A percentile compares a stretch with the other conserved stretches of the same genome.
Evolutionary conservation across 169 alveolate species (phyloP).

Genomic region (Perkinsus chesapeaki): DNA sequence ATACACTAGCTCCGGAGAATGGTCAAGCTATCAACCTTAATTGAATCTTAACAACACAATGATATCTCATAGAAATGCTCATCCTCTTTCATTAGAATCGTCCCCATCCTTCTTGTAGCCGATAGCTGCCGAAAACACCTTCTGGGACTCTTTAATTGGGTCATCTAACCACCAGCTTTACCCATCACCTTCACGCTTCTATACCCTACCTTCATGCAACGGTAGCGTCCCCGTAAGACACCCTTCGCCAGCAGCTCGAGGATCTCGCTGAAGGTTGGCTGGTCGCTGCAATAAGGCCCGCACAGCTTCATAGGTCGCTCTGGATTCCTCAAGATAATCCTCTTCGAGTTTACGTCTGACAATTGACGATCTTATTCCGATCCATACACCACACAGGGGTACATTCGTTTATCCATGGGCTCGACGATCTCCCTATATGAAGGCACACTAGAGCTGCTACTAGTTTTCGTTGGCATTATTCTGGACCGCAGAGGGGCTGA

Average conservation of each 20-base stretch:
- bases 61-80: neutral
- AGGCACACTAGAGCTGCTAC: neutral
- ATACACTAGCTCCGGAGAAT: too few species aligned
- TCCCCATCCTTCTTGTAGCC: neutral
- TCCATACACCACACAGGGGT: neutral
- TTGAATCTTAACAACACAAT: neutral
- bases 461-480: too few species aligned
- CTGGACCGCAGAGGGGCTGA: neutral
- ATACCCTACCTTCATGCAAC: neutral
- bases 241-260: neutral
- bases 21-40: too few species aligned
- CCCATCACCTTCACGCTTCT: neutral
- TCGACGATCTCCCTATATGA: neutral
- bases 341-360: neutral
- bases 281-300: neutral
- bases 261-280: neutral
- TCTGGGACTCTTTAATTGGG: neutral
- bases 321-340: neutral
- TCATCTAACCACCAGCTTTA: neutral
- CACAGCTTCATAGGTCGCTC: neutral
- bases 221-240: neutral
- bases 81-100: neutral
- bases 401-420: neutral
- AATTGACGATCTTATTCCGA: neutral
- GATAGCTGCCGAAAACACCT: neutral